Evolutionary conservation across 805 yeast species (phyloP).

Genomic region (Saccharomycopsis schoenii): DNA sequence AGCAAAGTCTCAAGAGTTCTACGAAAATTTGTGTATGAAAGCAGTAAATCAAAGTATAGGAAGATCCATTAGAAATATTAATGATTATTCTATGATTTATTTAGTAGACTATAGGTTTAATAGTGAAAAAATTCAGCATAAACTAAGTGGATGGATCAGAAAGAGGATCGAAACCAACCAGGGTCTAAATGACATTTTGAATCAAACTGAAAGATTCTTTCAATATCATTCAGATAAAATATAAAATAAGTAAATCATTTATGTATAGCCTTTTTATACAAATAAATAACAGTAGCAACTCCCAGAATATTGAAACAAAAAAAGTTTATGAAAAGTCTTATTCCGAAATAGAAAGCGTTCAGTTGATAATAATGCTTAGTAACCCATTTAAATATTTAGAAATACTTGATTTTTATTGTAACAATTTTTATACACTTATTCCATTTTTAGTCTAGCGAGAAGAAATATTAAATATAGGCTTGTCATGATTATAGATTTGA

Average conservation of each 20-base stretch:
- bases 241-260: background rate
- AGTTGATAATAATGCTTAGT: too few species aligned
- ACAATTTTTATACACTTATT: too few species aligned
- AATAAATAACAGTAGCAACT: too few species aligned
- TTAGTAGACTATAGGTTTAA: conserved; percentile 59
- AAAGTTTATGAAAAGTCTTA: too few species aligned
- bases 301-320: too few species aligned
- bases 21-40: conserved; percentile 82
- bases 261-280: too few species aligned
- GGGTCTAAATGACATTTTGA: background rate
- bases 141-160: conserved; percentile 69
- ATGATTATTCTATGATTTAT: conserved; percentile 70
- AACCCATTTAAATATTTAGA: too few species aligned
- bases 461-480: too few species aligned
- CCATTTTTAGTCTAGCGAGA: too few species aligned
- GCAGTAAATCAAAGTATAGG: conserved; percentile 91
- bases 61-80: conserved; percentile 74
- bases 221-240: background rate
- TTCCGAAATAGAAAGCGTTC: too few species aligned
- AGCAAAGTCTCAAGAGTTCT: conserved; percentile 43
- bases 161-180: conserved; percentile 25
- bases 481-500: too few species aligned
- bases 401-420: too few species aligned
- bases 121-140: conserved; percentile 36
- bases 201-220: background rate